Conservation (phyloP, 257 asterid species). For the Plantago major region DNA sequence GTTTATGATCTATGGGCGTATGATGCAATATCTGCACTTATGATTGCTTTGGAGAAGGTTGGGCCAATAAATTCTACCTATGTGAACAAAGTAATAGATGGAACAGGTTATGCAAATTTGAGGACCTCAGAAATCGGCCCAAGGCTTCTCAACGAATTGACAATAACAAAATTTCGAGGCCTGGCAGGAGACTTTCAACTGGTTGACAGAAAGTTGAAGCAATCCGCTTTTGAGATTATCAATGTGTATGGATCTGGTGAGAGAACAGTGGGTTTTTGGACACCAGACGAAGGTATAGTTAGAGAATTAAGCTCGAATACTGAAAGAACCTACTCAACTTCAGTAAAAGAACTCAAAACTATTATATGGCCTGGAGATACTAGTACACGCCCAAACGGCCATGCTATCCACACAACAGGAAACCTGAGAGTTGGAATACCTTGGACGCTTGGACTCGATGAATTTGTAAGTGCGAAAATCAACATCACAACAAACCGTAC, state of each 20-base stretch:
- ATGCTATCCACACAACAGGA: slow-evolving; percentile 36
- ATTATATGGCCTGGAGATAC: slow-evolving; percentile 71
- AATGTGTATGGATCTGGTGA: slow-evolving; percentile 48
- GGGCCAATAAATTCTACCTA: slow-evolving; percentile 16
- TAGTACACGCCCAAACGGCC: slow-evolving; percentile 34
- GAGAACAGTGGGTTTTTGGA: slow-evolving; percentile 53
- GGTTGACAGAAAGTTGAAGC: slow-evolving; percentile 31
- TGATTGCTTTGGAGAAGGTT: slow-evolving; percentile 39
- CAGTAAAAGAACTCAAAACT: slow-evolving; percentile 30
- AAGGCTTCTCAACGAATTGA: slow-evolving; percentile 28
- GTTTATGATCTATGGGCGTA: slow-evolving; percentile 54
- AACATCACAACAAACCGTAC: slow-evolving; percentile 20
- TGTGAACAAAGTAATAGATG: slow-evolving; percentile 10
- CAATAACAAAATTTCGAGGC: slow-evolving; percentile 32
- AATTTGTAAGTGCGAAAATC: slow-evolving; percentile 28
- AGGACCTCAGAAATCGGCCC: slow-evolving; percentile 41
- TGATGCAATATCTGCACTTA: slow-evolving; percentile 51
- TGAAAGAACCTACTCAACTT: slow-evolving; percentile 24
- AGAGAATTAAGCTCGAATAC: slow-evolving; percentile 19
- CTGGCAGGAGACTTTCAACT: slow-evolving; percentile 47
- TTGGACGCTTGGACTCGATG: slow-evolving; percentile 38
- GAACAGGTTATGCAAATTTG: slow-evolving; percentile 9
- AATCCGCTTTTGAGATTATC: slow-evolving; percentile 43
- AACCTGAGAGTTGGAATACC: slow-evolving; percentile 54
- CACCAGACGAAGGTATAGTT: slow-evolving; percentile 33